phyloP scores from a whole-genome alignment of 495 filamentous ascomycete species.

The Aspergillus carlsbadensis region DNA sequence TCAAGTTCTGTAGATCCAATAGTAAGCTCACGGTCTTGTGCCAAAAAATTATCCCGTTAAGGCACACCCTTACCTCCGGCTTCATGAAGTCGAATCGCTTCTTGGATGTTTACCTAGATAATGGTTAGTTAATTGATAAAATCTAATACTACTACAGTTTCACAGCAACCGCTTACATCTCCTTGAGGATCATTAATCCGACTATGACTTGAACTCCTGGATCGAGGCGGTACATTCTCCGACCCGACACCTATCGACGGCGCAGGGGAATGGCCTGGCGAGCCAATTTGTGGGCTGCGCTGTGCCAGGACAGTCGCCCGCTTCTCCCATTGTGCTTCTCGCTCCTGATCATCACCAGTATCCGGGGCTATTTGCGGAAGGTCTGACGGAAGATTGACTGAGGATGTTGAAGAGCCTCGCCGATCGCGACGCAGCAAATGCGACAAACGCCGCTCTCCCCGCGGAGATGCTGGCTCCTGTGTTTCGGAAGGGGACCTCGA shows the following conservation, averaged over 20 bases:
- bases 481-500: slow-evolving; percentile 40
- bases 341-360: slow-evolving; percentile 48
- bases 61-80: slow-evolving; percentile 54
- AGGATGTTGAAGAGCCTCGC: slow-evolving; percentile 50
- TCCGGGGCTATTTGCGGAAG: slow-evolving; percentile 68
- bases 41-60: not conserved
- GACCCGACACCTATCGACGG: slow-evolving; percentile 16
- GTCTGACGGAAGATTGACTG: slow-evolving; percentile 72
- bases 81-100: slow-evolving; percentile 95
- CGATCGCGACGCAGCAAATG: slow-evolving; percentile 67
- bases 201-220: slow-evolving; percentile 36
- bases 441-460: slow-evolving; percentile 57
- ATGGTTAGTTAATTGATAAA: not conserved
- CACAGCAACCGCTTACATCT: slow-evolving; percentile 36
- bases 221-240: slow-evolving; percentile 15
- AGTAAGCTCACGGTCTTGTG: not conserved
- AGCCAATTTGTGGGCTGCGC: slow-evolving; percentile 51
- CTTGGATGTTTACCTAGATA: slow-evolving; percentile 76
- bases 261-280: slow-evolving; percentile 22
- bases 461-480: slow-evolving; percentile 26
- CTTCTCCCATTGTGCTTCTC: slow-evolving; percentile 75
- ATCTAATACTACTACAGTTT: not conserved
- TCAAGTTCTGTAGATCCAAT: slow-evolving; percentile 49
- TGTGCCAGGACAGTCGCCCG: slow-evolving; percentile 80
- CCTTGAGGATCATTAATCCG: slow-evolving; percentile 36